phyloP scores from a whole-genome alignment of 768 basidiomycete species.

The Chalciporus piperatus region DNA sequence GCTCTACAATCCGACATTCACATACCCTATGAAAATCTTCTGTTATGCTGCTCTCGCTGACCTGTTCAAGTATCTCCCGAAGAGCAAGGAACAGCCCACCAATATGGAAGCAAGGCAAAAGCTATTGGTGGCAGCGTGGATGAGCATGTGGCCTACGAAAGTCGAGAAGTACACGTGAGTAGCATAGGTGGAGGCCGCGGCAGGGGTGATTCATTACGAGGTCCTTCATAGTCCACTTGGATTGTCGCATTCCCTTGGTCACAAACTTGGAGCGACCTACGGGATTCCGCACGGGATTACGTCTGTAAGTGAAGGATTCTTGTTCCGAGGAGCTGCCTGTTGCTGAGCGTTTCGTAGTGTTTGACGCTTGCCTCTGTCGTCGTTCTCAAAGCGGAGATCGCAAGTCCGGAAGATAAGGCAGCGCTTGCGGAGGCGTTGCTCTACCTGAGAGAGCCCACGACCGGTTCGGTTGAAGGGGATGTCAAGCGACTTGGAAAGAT shows the following conservation, averaged over 20 bases:
- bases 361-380: constrained; percentile 68
- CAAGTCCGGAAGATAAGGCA: constrained; percentile 61
- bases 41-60: constrained; percentile 67
- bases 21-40: constrained; percentile 59
- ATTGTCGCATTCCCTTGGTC: constrained; percentile 72
- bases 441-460: constrained; percentile 57
- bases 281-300: constrained; percentile 81
- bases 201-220: background rate
- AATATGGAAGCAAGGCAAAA: constrained; percentile 62
- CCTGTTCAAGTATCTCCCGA: constrained; percentile 70
- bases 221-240: constrained; percentile 52
- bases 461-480: constrained; percentile 65
- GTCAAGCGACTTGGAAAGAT: constrained; percentile 48
- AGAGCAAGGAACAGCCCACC: constrained; percentile 55
- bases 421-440: constrained; percentile 54
- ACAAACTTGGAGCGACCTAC: constrained; percentile 70
- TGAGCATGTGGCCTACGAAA: constrained; percentile 72
- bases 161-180: constrained; percentile 52
- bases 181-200: background rate
- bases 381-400: constrained; percentile 53
- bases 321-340: constrained; percentile 5
- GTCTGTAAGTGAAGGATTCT: constrained; percentile 47
- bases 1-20: constrained; percentile 55
- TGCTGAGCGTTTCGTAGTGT: constrained; percentile 43
- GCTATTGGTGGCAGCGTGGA: constrained; percentile 75